Evolutionary conservation across 768 basidiomycete species (phyloP).

Genomic region (Pisolithus tinctorius): DNA sequence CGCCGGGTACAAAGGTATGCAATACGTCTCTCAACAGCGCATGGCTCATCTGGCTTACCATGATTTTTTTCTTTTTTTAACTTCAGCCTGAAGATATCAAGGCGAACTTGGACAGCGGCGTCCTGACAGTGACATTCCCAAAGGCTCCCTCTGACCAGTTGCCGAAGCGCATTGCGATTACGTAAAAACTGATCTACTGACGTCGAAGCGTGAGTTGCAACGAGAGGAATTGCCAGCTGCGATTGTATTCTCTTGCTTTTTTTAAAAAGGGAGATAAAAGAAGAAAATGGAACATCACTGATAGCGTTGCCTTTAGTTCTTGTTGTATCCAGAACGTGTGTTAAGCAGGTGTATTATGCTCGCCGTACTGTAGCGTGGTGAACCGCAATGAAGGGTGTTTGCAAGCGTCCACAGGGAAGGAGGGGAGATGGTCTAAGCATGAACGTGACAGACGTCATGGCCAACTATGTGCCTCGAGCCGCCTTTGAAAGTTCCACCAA

Average conservation of each 20-base stretch:
- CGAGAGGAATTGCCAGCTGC: too few species aligned
- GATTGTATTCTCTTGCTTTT: too few species aligned
- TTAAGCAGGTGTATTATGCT: too few species aligned
- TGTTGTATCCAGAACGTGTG: too few species aligned
- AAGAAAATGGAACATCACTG: too few species aligned
- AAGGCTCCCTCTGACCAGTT: conserved; percentile 35
- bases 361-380: too few species aligned
- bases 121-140: conserved; percentile 50
- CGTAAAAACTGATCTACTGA: conserved; percentile 4
- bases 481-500: conserved; percentile 34
- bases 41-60: neutral
- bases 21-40: neutral
- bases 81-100: conserved; percentile 28
- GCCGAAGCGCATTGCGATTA: conserved; percentile 37
- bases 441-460: neutral
- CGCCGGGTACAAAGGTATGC: conserved; percentile 41
- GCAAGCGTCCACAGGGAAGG: neutral
- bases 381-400: too few species aligned
- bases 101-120: conserved; percentile 45
- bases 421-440: neutral
- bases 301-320: too few species aligned
- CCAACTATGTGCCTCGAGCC: neutral
- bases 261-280: too few species aligned
- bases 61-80: neutral
- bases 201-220: too few species aligned